Evolutionary conservation across 345 rosid species (phyloP).

Genomic region (Eucalyptus fibrosa): DNA sequence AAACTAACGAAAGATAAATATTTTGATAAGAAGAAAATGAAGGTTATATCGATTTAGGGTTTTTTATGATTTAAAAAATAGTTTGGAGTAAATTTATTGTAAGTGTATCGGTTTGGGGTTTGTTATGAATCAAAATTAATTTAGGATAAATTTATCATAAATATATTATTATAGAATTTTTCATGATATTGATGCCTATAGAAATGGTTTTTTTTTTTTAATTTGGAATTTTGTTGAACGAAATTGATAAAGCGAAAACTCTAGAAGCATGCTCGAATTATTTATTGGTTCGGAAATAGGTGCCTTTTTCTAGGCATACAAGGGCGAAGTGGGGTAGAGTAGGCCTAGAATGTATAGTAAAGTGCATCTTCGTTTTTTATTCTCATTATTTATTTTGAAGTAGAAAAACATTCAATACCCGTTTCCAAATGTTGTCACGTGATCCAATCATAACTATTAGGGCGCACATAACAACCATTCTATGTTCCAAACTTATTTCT

Average conservation of each 20-base stretch:
- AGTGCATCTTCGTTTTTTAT: background rate
- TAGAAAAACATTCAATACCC: background rate
- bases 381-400: background rate
- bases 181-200: background rate
- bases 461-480: fast-evolving
- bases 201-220: background rate
- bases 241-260: background rate
- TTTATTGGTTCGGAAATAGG: background rate
- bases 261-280: background rate
- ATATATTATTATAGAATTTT: too few species aligned
- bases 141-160: too few species aligned
- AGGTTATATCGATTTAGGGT: too few species aligned
- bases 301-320: background rate
- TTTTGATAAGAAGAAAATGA: too few species aligned
- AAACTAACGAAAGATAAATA: too few species aligned
- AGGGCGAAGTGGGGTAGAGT: background rate
- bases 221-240: background rate
- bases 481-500: too few species aligned
- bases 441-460: background rate
- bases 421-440: background rate
- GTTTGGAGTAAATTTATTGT: too few species aligned
- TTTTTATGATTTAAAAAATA: too few species aligned
- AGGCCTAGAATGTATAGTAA: background rate
- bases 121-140: background rate
- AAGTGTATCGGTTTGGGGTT: fast-evolving